Evolutionary conservation across 2,329 filamentous ascomycete genomes (phyloP), one percentile per base, ranked within the genome.

Genomic region (Keithomyces neogunnii): DNA sequence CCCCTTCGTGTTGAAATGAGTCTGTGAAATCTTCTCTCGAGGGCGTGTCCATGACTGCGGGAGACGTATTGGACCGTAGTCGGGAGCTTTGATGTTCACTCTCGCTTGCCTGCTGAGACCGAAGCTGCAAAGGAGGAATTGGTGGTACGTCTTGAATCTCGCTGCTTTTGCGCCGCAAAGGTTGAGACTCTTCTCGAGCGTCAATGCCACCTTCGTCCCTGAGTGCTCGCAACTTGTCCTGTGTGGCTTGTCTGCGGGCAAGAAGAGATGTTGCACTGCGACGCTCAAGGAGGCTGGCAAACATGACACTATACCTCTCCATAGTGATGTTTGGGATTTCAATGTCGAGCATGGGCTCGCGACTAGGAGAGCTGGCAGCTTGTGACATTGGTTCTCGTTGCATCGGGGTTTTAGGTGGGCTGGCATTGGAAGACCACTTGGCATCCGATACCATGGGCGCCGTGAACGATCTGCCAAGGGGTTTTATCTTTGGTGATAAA

Each of bases 231-330:
- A 87, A 67, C 52, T 74, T 79, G 50, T 81, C 74, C 10, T 84
- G 62, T 0, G 77, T 81, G 6, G 78, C 80, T 57, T 85, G 81
- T 42, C 81, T 73, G 52, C 80, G 74, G 29, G 74, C 74, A 30
- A 84, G 67, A 6, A 84, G 68, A 1, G 64, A 62, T 5, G 65
- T 59, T 13, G 61, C 53, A 5, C 57, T 59, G 39, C 67, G 65
- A 6, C 66, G 66, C 54, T 81, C 78, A 30, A 96, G 71, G 5
- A 96, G 74, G 38, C 80, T 80, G 51, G 85, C 82, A 63, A 97
- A 96, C 91, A 96, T 96, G 57, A 96, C 80, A 59, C 90, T 96
- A 60, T 96, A 97, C 47, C 92, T 77, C 64, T 96, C 92, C 76
- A 97, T 76, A 55, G 86, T 82, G 51, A 88, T 77, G 47, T 80